Conservation (phyloP, 2,329 filamentous ascomycete genomes). For the Ascochyta clinopodiicola region DNA sequence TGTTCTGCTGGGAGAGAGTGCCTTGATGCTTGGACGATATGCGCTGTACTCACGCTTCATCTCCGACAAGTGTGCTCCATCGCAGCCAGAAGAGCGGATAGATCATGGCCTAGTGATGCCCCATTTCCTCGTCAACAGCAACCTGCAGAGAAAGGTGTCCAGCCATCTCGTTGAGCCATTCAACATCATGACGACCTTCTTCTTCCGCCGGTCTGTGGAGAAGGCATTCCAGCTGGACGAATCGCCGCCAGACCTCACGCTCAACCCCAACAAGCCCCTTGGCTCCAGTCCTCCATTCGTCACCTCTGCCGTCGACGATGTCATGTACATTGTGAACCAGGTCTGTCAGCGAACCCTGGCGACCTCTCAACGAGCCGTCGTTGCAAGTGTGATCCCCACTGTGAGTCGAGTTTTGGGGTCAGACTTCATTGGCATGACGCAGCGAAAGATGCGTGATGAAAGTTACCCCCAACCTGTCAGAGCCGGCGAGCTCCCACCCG, state of each 20-base stretch:
- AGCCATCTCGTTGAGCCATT: slow-evolving; percentile 80
- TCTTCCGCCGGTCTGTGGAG: slow-evolving; percentile 93
- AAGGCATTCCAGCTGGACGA: slow-evolving; percentile 98
- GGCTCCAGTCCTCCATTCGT: slow-evolving; percentile 86
- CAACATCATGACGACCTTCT: slow-evolving; percentile 92
- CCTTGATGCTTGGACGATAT: slow-evolving; percentile 92
- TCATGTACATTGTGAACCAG: slow-evolving; percentile 98
- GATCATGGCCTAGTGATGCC: slow-evolving; percentile 70
- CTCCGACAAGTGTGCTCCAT: slow-evolving; percentile 75
- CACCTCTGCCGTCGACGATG: slow-evolving; percentile 93
- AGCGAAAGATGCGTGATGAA: slow-evolving; percentile 97
- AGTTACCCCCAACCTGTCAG: slow-evolving; percentile 82
- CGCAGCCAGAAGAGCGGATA: slow-evolving; percentile 58
- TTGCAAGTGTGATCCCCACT: slow-evolving; percentile 78
- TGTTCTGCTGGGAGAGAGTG: slow-evolving; percentile 82
- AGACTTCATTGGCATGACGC: slow-evolving; percentile 96
- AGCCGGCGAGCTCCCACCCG: slow-evolving; percentile 82
- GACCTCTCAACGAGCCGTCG: slow-evolving; percentile 81
- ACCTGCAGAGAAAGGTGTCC: slow-evolving; percentile 78
- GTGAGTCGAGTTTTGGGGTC: slow-evolving; percentile 80
- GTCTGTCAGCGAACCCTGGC: slow-evolving; percentile 85
- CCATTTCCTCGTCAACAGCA: slow-evolving; percentile 77
- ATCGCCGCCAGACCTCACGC: slow-evolving; percentile 76
- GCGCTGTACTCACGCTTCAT: slow-evolving; percentile 90
- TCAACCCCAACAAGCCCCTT: slow-evolving; percentile 75